These are phyloP conservation scores for Hura crepitans DNA, from an alignment of 441 rosid genomes.

Conservation along the genomic window DNA sequence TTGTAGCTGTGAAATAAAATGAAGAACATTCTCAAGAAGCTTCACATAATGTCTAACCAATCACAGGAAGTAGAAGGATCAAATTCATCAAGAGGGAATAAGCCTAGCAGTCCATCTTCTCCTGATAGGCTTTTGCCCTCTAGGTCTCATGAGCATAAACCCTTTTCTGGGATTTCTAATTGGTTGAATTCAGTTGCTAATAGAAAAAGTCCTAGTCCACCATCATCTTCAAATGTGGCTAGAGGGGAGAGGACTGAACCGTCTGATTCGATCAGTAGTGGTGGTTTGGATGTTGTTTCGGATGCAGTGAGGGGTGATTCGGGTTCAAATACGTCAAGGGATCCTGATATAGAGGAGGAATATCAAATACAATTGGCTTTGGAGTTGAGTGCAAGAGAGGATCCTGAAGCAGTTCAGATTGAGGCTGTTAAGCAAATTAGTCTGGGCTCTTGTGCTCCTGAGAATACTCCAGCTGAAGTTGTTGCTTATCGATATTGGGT, in stretches of 20 bases:
- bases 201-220: slow-evolving; percentile 61
- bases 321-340: slow-evolving; percentile 50
- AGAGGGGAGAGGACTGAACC: slow-evolving; percentile 43
- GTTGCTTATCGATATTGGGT: slow-evolving; percentile 95
- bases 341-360: slow-evolving; percentile 86
- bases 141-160: slow-evolving; percentile 47
- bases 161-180: slow-evolving; percentile 68
- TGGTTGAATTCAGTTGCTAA: slow-evolving; percentile 78
- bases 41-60: slow-evolving; percentile 63
- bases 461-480: slow-evolving; percentile 87
- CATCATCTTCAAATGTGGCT: slow-evolving; percentile 55
- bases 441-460: slow-evolving; percentile 73
- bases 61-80: slow-evolving; percentile 64
- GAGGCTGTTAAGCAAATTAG: slow-evolving; percentile 95
- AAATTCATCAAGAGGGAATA: slow-evolving; percentile 47
- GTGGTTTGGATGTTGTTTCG: slow-evolving; percentile 42
- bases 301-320: slow-evolving; percentile 51
- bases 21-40: slow-evolving; percentile 88
- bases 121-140: slow-evolving; percentile 36
- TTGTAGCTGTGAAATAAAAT: slow-evolving; percentile 40
- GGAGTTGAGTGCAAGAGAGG: slow-evolving; percentile 92
- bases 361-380: slow-evolving; percentile 89
- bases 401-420: slow-evolving; percentile 95
- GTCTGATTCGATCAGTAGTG: slow-evolving; percentile 39
- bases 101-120: slow-evolving; percentile 39